A percentile compares a stretch with the other conserved stretches of the same genome.
These are phyloP conservation scores for Nemania bipapillata DNA, from an alignment of 2,329 filamentous ascomycete species.

Conservation along the genomic window DNA sequence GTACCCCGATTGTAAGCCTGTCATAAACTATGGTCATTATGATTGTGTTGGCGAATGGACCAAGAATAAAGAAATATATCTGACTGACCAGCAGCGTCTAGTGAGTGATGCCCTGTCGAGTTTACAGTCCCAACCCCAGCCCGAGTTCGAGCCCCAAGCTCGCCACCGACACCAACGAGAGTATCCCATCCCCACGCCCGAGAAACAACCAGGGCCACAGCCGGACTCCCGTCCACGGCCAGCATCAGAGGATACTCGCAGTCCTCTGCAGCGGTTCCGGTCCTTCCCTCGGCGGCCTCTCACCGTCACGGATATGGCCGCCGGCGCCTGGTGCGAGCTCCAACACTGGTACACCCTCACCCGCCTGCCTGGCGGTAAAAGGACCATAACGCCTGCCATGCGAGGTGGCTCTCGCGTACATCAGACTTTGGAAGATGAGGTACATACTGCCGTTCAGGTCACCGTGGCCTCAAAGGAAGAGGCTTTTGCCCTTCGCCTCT, in stretches of 20 bases:
- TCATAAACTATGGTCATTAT: neutral
- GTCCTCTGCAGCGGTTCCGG: constrained; percentile 81
- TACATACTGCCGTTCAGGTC: constrained; percentile 80
- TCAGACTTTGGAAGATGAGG: constrained; percentile 82
- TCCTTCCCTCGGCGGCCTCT: constrained; percentile 80
- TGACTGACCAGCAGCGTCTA: constrained; percentile 74
- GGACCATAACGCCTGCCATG: constrained; percentile 83
- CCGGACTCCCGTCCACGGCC: constrained; percentile 48
- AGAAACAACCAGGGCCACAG: neutral
- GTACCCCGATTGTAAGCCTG: constrained; percentile 66
- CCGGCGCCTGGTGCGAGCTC: constrained; percentile 94
- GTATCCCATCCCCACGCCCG: constrained; percentile 21
- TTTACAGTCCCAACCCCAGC: constrained; percentile 36
- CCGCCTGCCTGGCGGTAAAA: constrained; percentile 75
- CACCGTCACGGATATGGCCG: constrained; percentile 86
- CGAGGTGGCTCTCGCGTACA: constrained; percentile 82
- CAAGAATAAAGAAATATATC: constrained; percentile 48
- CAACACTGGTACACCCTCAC: constrained; percentile 91
- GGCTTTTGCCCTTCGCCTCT: constrained; percentile 80
- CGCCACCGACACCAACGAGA: neutral
- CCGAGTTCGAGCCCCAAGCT: neutral
- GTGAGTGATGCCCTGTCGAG: constrained; percentile 61
- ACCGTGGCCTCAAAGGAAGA: constrained; percentile 81
- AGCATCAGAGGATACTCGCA: constrained; percentile 53
- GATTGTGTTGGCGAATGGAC: constrained; percentile 29